These are phyloP conservation scores for Aureobasidium zeae DNA, from an alignment of 2,329 filamentous ascomycete genomes.

Conservation along the genomic window DNA sequence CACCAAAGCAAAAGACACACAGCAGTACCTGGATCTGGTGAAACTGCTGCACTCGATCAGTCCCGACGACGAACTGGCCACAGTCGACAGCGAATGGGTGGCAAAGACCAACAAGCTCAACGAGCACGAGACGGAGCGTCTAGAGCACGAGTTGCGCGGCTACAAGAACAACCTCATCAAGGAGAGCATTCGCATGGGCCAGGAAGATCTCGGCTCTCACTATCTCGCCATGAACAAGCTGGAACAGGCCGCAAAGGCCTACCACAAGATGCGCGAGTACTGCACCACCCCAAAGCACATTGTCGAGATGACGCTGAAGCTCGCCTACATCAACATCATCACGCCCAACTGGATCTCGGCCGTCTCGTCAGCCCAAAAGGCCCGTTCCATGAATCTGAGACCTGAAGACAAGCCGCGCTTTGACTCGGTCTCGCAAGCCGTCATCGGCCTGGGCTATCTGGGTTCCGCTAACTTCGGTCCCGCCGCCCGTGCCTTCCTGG, in stretches of 20 bases:
- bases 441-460: conserved; percentile 53
- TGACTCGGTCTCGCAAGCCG: conserved; percentile 56
- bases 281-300: conserved; percentile 78
- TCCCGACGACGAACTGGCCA: conserved; percentile 59
- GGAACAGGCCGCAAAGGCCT: conserved; percentile 63
- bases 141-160: conserved; percentile 76
- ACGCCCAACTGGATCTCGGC: conserved; percentile 59
- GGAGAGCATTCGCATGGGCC: conserved; percentile 94
- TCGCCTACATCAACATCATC: conserved; percentile 67
- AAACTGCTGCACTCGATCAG: conserved; percentile 53
- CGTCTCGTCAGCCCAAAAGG: conserved; percentile 48
- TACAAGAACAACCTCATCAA: conserved; percentile 98
- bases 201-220: conserved; percentile 83
- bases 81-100: conserved; percentile 66
- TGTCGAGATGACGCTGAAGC: conserved; percentile 68
- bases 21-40: conserved; percentile 61
- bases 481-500: conserved; percentile 64
- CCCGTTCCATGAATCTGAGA: conserved; percentile 37
- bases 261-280: conserved; percentile 79
- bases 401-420: conserved; percentile 50
- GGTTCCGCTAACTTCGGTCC: conserved; percentile 49
- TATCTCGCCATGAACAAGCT: conserved; percentile 63
- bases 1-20: conserved; percentile 64
- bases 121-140: conserved; percentile 58
- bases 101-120: conserved; percentile 57